A percentile compares a stretch with the other conserved stretches of the same genome.
Conservation (phyloP, 2,329 filamentous ascomycete species). For the Septoria petroselini region DNA sequence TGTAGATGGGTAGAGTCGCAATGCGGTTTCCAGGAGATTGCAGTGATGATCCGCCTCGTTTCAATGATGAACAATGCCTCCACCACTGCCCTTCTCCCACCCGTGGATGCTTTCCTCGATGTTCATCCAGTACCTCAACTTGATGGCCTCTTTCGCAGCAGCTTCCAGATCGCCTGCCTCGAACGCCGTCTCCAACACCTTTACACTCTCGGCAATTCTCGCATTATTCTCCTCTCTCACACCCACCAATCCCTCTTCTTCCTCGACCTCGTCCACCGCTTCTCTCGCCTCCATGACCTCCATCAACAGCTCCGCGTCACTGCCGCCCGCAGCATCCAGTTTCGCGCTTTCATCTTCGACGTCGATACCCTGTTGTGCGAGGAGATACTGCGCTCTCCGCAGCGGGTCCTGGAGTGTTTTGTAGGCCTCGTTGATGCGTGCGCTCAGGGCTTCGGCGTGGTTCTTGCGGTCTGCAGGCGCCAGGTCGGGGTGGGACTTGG, state of each 20-base stretch:
- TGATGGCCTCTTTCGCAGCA: slow-evolving; percentile 70
- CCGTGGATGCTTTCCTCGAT: slow-evolving; percentile 74
- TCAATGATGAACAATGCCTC: slow-evolving; percentile 34
- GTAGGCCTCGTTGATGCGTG: slow-evolving; percentile 88
- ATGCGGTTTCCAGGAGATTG: background rate
- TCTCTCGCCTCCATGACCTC: slow-evolving; percentile 70
- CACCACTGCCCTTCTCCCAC: slow-evolving; percentile 74
- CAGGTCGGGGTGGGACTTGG: slow-evolving; percentile 70
- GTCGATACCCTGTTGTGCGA: slow-evolving; percentile 66
- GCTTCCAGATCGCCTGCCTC: slow-evolving; percentile 60
- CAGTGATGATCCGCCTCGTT: background rate
- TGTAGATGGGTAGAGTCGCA: background rate
- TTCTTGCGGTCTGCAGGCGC: slow-evolving; percentile 50
- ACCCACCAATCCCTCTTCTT: slow-evolving; percentile 61
- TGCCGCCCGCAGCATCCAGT: slow-evolving; percentile 38
- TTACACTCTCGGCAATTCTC: slow-evolving; percentile 63
- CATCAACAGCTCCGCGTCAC: slow-evolving; percentile 66
- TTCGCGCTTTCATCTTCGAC: slow-evolving; percentile 74
- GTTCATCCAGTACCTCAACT: slow-evolving; percentile 86
- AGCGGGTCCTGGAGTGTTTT: slow-evolving; percentile 77
- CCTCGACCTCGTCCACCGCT: slow-evolving; percentile 56
- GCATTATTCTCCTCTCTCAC: slow-evolving; percentile 65
- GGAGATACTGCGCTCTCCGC: slow-evolving; percentile 80
- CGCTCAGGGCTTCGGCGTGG: slow-evolving; percentile 72
- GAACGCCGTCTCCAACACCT: slow-evolving; percentile 63